Evolutionary conservation across 108 stramenopile species (phyloP).

Genomic region (Nitzschia sp.): DNA sequence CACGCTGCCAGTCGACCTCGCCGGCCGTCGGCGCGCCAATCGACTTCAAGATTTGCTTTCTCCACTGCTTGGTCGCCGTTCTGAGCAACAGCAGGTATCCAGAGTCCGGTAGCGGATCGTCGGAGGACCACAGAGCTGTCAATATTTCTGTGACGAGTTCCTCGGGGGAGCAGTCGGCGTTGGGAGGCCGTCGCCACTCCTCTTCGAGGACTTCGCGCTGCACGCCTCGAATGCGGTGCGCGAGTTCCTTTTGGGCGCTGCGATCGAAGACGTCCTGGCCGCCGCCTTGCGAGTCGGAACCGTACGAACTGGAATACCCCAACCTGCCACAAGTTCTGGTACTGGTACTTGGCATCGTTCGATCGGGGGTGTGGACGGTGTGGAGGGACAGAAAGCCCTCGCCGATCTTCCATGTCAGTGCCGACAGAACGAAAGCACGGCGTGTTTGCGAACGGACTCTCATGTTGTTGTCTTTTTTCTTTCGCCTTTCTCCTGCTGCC

Average conservation of each 20-base stretch:
- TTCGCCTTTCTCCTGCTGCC: too few relatives aligned
- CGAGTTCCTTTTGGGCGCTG: slow-evolving; percentile 8
- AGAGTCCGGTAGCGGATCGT: slow-evolving; percentile 33
- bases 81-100: slow-evolving; percentile 32
- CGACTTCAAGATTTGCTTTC: slow-evolving; percentile 3
- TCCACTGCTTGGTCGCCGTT: slow-evolving; percentile 29
- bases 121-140: slow-evolving; percentile 5
- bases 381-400: too few relatives aligned
- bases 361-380: too few relatives aligned
- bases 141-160: slow-evolving; percentile 16
- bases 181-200: slow-evolving; percentile 25
- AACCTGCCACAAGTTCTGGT: too few relatives aligned
- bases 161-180: slow-evolving; percentile 19
- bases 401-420: too few relatives aligned
- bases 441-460: too few relatives aligned
- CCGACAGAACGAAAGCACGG: too few relatives aligned
- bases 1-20: slow-evolving; percentile 3
- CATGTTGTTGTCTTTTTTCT: too few relatives aligned
- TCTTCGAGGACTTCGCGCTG: slow-evolving; percentile 15
- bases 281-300: too few relatives aligned
- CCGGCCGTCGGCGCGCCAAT: slow-evolving; percentile 14
- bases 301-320: too few relatives aligned
- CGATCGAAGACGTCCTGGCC: not conserved
- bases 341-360: too few relatives aligned
- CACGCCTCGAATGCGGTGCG: slow-evolving; percentile 18